A percentile compares a stretch with the other conserved stretches of the same genome.
These are phyloP conservation scores for Terana coerulea DNA, from an alignment of 768 basidiomycete genomes.

Conservation along the genomic window DNA sequence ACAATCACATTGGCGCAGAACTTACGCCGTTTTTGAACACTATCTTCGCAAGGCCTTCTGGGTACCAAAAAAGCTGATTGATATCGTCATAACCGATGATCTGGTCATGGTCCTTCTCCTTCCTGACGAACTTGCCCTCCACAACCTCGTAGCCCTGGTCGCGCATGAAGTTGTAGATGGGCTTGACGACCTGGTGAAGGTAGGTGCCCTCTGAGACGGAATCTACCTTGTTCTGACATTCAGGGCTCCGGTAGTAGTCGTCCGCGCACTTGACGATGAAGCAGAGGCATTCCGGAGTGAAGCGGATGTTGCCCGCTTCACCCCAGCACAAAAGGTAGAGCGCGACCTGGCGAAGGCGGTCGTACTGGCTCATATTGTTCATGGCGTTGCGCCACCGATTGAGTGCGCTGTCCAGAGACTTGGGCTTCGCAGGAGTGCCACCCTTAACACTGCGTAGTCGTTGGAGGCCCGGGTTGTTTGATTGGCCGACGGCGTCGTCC, in stretches of 20 bases:
- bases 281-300: constrained; percentile 94
- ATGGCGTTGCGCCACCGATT: constrained; percentile 97
- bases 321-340: constrained; percentile 98
- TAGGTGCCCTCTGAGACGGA: constrained; percentile 95
- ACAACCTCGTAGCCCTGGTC: constrained; percentile 97
- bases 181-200: constrained; percentile 87
- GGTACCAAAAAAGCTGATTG: constrained; percentile 99
- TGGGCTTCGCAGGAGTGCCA: constrained; percentile 53
- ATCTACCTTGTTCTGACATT: constrained; percentile 93
- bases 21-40: constrained; percentile 82
- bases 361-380: constrained; percentile 99
- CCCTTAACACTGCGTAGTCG: constrained; percentile 83
- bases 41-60: constrained; percentile 93
- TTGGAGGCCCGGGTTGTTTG: constrained; percentile 89
- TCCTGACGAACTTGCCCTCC: constrained; percentile 91
- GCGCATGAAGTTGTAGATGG: constrained; percentile 91
- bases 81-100: constrained; percentile 99
- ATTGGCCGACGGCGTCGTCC: constrained; percentile 95
- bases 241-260: constrained; percentile 97
- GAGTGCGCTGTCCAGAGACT: constrained; percentile 90
- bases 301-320: constrained; percentile 95
- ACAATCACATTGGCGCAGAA: constrained; percentile 9
- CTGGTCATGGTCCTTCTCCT: constrained; percentile 91
- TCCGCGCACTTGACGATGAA: constrained; percentile 99
- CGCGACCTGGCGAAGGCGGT: constrained; percentile 93